Base-by-base conservation (phyloP, 768 basidiomycete genomes). In the Auricularia cornea region DNA sequence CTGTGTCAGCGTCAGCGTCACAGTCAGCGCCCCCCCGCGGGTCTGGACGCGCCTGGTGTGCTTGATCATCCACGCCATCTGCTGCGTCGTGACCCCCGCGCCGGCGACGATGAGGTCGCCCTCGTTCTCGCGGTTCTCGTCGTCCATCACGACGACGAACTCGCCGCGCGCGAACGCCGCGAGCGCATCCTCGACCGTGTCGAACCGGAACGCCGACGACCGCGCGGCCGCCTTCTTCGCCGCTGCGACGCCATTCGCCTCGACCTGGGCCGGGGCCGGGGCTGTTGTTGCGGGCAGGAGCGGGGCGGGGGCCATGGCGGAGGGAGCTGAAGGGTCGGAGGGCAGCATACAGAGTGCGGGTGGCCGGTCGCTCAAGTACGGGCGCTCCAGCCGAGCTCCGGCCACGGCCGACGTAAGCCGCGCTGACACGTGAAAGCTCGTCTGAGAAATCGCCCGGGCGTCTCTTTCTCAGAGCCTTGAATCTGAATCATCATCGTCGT, bases 31-130 rank as follows among this genome's bases (percentile, higher is more conserved):
- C 8, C 1, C 5, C 31, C 10, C 41, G 32, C 28, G 18, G 41
- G n/a, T 12, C 28, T 12, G 20, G 31, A 74, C 84, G 64, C 60
- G 95, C 96, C 94, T 97, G 0, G 94, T 92, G 73, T 95, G 88
- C 71, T 90, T 89, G 73, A 99, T 94, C 84, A 99, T 90, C 93
- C 93, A 99, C 1, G 97, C 96, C 97, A 99, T 98, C 71, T 94
- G 92, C 75, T 98, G 92, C 1, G 93, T 92, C 41, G 94, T 93
- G 67, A 92, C 87, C 60, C 86, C 83, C 29, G 81, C 80, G 2
- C 86, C 97, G 16, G 96, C 86, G 70, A 94, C 89, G 71, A 98
- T 93, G 63, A 99, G 77, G 74, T 99, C 97, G 2, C 97, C 96
- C 72, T 99, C 97, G 72, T 99, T 99, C 77, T 99, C 97, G 64